A percentile compares a stretch with the other conserved stretches of the same genome.
phyloP scores from a whole-genome alignment of 139 green algal species.

The Asterochloris erici region DNA sequence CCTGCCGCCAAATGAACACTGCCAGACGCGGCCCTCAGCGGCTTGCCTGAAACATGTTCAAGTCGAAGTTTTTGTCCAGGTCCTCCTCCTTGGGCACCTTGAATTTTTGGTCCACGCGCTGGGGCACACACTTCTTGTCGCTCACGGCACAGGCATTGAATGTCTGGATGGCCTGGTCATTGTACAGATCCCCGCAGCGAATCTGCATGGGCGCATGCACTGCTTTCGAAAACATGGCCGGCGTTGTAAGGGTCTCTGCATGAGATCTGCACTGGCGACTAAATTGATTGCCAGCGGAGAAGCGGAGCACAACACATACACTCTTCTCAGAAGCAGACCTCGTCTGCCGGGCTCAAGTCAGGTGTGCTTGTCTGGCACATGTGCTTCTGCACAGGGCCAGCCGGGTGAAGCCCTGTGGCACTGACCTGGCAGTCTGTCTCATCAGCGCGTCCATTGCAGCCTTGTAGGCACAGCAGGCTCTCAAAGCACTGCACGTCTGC shows the following conservation, averaged over 20 bases:
- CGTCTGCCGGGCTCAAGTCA: background rate
- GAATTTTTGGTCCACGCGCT: conserved; percentile 54
- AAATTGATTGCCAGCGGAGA: background rate
- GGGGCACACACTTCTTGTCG: conserved; percentile 83
- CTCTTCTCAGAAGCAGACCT: background rate
- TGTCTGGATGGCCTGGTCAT: conserved; percentile 60
- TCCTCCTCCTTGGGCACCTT: conserved; percentile 40
- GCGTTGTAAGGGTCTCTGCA: background rate
- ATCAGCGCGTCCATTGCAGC: conserved; percentile 66
- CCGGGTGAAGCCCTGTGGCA: background rate
- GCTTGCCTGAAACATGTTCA: conserved; percentile 51
- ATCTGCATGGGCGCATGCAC: conserved; percentile 52
- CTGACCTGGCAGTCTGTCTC: conserved; percentile 71
- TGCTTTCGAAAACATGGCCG: background rate
- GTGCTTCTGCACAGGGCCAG: background rate
- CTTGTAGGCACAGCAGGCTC: conserved; percentile 80
- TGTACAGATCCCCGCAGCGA: conserved; percentile 77
- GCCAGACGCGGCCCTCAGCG: too few relatives aligned
- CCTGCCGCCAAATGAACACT: too few relatives aligned
- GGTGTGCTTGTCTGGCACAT: background rate
- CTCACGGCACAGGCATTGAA: conserved; percentile 87
- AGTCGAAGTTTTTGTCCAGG: conserved; percentile 59
- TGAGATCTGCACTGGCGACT: background rate
- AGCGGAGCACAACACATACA: background rate
- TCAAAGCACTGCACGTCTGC: conserved; percentile 70